Conservation (phyloP, 2,329 filamentous ascomycete genomes). For the Ophiostoma quercus region DNA sequence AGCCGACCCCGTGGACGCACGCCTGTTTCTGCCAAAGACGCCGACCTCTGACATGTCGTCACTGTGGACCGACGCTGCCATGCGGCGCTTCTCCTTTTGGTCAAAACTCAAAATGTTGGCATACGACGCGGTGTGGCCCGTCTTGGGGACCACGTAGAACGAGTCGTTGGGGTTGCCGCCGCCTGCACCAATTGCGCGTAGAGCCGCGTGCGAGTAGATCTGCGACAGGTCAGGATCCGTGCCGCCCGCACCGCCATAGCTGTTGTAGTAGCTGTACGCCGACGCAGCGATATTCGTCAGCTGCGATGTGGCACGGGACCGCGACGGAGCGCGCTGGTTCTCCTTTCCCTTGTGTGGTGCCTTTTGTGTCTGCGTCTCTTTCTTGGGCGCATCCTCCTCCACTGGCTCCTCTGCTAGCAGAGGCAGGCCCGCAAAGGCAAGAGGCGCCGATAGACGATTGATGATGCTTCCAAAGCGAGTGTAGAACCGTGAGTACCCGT, state of each 20-base stretch:
- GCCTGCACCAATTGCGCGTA: slow-evolving; percentile 65
- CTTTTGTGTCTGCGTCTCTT: background rate
- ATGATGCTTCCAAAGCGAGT: slow-evolving; percentile 84
- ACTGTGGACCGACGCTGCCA: background rate
- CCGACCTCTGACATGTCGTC: slow-evolving; percentile 34
- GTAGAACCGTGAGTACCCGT: slow-evolving; percentile 87
- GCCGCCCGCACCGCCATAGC: background rate
- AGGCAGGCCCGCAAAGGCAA: slow-evolving; percentile 89
- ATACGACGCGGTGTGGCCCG: slow-evolving; percentile 87
- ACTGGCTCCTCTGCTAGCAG: slow-evolving; percentile 40
- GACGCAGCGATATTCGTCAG: slow-evolving; percentile 21
- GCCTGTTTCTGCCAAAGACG: slow-evolving; percentile 14
- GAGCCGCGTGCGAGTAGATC: slow-evolving; percentile 78
- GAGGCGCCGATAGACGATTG: slow-evolving; percentile 78
- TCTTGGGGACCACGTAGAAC: slow-evolving; percentile 92
- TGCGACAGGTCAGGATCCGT: slow-evolving; percentile 70
- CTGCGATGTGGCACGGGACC: slow-evolving; percentile 28
- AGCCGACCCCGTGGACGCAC: background rate
- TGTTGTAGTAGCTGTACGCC: slow-evolving; percentile 21
- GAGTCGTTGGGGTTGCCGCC: slow-evolving; percentile 53
- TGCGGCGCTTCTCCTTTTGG: slow-evolving; percentile 59
- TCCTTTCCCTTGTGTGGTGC: background rate
- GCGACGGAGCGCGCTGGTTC: background rate
- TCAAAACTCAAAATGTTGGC: slow-evolving; percentile 76
- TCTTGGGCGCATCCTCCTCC: too few relatives aligned